Percentiles rank a stretch among this genome's conserved stretches.
phyloP scores from a whole-genome alignment of 805 yeast species.

The Kregervanrija fluxuum region DNA sequence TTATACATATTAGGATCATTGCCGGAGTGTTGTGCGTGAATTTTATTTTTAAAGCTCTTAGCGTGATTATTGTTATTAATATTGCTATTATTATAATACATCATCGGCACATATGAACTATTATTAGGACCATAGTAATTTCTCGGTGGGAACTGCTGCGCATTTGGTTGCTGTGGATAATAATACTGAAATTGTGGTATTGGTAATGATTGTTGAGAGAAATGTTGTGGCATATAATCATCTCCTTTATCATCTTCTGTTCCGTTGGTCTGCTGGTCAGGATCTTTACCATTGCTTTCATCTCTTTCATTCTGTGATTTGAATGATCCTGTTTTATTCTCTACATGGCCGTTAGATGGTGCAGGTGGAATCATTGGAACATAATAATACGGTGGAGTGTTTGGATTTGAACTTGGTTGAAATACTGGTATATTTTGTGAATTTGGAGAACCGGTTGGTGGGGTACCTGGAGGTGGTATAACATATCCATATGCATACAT shows the following conservation, averaged over 20 bases:
- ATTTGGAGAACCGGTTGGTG: slow-evolving; percentile 4
- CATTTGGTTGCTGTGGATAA: slow-evolving; percentile 3
- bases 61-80: slow-evolving; percentile 4
- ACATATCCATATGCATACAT: slow-evolving; percentile 1
- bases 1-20: too few relatives aligned
- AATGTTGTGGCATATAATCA: background rate
- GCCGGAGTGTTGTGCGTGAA: too few relatives aligned
- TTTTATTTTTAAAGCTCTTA: background rate
- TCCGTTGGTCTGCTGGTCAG: background rate
- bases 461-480: slow-evolving; percentile 7
- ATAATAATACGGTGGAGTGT: slow-evolving; percentile 5
- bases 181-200: slow-evolving; percentile 5
- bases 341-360: slow-evolving; percentile 15
- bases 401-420: background rate
- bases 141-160: background rate
- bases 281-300: background rate
- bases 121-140: too few relatives aligned
- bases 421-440: too few relatives aligned
- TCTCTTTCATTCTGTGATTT: slow-evolving; percentile 1
- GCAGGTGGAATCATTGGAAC: slow-evolving; percentile 7
- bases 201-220: background rate
- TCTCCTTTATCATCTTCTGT: background rate
- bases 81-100: background rate
- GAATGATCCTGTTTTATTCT: background rate
- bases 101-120: too few relatives aligned